These are phyloP conservation scores for Cladorrhinum sp. DNA, from an alignment of 2,329 filamentous ascomycete species.

Conservation along the genomic window DNA sequence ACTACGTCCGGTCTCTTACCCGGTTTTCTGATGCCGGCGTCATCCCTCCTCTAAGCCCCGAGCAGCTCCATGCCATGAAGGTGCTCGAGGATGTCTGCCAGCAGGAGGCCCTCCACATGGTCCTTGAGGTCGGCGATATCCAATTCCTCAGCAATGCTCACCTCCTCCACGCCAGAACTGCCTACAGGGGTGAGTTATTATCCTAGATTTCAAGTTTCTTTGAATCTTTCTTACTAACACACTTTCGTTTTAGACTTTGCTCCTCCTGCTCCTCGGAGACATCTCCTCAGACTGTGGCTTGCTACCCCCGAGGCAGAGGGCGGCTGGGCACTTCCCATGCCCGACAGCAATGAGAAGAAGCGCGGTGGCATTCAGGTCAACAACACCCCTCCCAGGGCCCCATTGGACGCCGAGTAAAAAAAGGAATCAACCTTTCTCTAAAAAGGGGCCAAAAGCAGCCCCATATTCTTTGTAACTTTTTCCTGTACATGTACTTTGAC, in stretches of 20 bases:
- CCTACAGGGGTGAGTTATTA: conserved; percentile 56
- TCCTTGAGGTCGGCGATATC: conserved; percentile 82
- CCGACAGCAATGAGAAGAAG: conserved; percentile 80
- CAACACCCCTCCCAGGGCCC: conserved; percentile 70
- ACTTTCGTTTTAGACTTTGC: conserved; percentile 45
- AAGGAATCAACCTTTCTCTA: neutral
- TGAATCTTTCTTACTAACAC: conserved; percentile 3
- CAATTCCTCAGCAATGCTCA: conserved; percentile 83
- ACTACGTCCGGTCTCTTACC: conserved; percentile 73
- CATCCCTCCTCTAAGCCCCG: conserved; percentile 68
- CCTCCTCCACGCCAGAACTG: conserved; percentile 76
- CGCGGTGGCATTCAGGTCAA: conserved; percentile 85
- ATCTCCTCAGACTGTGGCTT: conserved; percentile 82
- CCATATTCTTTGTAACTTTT: neutral
- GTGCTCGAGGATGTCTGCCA: conserved; percentile 76
- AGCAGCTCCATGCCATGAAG: conserved; percentile 64
- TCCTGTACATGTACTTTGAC: conserved; percentile 1
- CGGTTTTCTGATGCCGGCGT: conserved; percentile 71
- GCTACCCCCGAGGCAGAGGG: conserved; percentile 78
- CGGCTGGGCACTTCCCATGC: conserved; percentile 81
- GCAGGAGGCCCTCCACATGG: conserved; percentile 74
- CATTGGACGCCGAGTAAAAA: conserved; percentile 70
- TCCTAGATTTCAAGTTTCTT: neutral
- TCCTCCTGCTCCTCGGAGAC: conserved; percentile 67
- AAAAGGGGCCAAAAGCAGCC: neutral